Evolutionary conservation across 73 alveolate species (phyloP), one percentile per base, ranked within the genome.

Genomic region (Paraurostyla sp.): DNA sequence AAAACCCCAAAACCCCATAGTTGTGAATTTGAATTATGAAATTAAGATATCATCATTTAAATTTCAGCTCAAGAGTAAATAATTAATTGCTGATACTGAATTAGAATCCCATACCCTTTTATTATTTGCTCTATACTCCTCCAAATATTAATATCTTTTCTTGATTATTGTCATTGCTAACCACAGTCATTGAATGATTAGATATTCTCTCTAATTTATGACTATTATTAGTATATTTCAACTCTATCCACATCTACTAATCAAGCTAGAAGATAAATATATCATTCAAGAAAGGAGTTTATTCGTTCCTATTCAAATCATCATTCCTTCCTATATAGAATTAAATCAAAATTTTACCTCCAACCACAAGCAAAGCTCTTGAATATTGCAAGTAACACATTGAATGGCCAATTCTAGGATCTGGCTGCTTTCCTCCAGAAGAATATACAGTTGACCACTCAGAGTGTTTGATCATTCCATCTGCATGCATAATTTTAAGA

Each of bases 261-360:
- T 81, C 83, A 32, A 81, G 52, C 35, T 38, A 71, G 71, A 20
- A 81, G 35, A 81, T 16, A 40, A 38, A 38, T 4, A 81, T 81
- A 42, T 81, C 91, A 59, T 81, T 81, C 50, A 81, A 27, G 52
- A 81, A 81, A 16, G 91, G 91, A 41, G 80, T 33, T 33, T 41
- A 13, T 18, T 36, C 50, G 32, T 59, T 23, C 42, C 58, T 58
- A 15, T 40, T 16, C 2, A 40, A 54, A 15, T 81, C 91, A 40
- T 81, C 91, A 38, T 81, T 81, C n/a, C 91, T n/a, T 27, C 91
- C 86, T 73, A 65, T 42, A 25, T 25, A 2, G 29, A 73, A 23
- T 48, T 13, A 73, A 40, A 45, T 20, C 7, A 6, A 23, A 25
- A n/a, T 35, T 15, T 22, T 73, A 73, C 86, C 91, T 51, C 91